phyloP scores from a whole-genome alignment of 2,329 filamentous ascomycete genomes.

The Penicillium polonicum region DNA sequence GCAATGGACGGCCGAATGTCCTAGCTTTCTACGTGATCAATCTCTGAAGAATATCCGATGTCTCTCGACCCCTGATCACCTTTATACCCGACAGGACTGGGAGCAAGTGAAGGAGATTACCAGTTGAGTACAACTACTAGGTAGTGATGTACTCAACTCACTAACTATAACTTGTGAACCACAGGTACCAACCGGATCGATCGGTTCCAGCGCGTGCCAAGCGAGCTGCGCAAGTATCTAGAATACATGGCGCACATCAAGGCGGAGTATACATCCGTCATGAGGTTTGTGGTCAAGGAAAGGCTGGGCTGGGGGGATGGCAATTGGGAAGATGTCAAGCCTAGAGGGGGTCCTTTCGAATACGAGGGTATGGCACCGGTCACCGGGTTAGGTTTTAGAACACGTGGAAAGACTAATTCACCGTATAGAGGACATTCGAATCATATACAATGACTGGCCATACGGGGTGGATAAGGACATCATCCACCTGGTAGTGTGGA shows the following conservation, averaged over 20 bases:
- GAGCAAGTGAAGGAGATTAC: constrained; percentile 64
- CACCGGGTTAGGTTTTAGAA: neutral
- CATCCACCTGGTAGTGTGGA: constrained; percentile 88
- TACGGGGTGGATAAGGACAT: constrained; percentile 79
- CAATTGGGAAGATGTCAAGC: constrained; percentile 37
- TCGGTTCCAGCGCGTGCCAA: constrained; percentile 72
- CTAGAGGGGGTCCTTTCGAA: constrained; percentile 34
- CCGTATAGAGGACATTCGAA: constrained; percentile 61
- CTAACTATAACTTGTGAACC: neutral
- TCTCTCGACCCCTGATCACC: constrained; percentile 67
- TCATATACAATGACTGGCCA: constrained; percentile 90
- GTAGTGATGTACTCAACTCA: neutral
- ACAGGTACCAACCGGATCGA: constrained; percentile 67
- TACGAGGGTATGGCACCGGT: constrained; percentile 33
- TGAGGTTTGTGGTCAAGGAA: constrained; percentile 70
- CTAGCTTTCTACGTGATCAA: constrained; percentile 64
- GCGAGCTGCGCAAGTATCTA: constrained; percentile 74
- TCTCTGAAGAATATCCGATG: constrained; percentile 68
- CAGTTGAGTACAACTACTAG: constrained; percentile 32
- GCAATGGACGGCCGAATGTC: constrained; percentile 66
- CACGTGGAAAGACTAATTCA: neutral
- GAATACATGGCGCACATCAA: constrained; percentile 65
- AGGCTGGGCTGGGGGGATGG: constrained; percentile 65
- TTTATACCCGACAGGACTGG: constrained; percentile 68
- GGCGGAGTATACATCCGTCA: constrained; percentile 69